These are phyloP conservation scores for Fusarium heterosporum DNA, from an alignment of 2,329 filamentous ascomycete genomes.

Conservation along the genomic window DNA sequence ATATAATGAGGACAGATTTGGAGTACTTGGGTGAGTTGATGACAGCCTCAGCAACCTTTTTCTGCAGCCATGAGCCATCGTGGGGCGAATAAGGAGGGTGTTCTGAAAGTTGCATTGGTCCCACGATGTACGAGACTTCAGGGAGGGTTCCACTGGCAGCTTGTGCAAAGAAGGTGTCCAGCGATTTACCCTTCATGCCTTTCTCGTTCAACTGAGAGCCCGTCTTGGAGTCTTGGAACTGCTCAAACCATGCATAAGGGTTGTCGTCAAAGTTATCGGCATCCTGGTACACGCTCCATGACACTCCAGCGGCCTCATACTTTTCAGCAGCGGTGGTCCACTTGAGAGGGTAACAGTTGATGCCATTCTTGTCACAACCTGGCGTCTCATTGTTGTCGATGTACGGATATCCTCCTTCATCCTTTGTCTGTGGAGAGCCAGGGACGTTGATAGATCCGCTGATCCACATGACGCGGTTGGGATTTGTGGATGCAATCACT, in stretches of 20 bases:
- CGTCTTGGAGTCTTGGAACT: constrained; percentile 10
- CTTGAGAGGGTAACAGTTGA: constrained; percentile 19
- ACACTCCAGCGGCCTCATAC: constrained; percentile 19
- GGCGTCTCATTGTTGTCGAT: constrained; percentile 24
- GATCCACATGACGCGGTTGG: constrained; percentile 64
- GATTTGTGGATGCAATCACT: constrained; percentile 64
- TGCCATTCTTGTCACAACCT: constrained; percentile 1
- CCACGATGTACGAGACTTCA: constrained; percentile 15
- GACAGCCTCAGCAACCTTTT: constrained; percentile 8
- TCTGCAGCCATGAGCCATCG: constrained; percentile 11
- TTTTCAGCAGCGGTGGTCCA: constrained; percentile 21
- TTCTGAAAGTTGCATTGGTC: constrained; percentile 15
- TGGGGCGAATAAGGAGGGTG: constrained; percentile 12
- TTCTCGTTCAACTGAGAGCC: constrained; percentile 5
- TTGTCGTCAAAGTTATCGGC: constrained; percentile 22
- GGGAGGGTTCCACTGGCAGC: constrained; percentile 1
- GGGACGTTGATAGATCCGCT: constrained; percentile 65
- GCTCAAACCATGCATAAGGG: constrained; percentile 23
- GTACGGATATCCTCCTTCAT: constrained; percentile 31
- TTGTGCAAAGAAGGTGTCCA: constrained; percentile 2
- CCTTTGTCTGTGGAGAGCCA: constrained; percentile 47
- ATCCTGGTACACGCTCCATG: constrained; percentile 20
- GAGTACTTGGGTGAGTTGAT: constrained; percentile 24
- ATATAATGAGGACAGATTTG: neutral
- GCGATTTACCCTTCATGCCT: constrained; percentile 10